Evolutionary conservation across 805 yeast species (phyloP).

Genomic region (Spathaspora sp.): DNA sequence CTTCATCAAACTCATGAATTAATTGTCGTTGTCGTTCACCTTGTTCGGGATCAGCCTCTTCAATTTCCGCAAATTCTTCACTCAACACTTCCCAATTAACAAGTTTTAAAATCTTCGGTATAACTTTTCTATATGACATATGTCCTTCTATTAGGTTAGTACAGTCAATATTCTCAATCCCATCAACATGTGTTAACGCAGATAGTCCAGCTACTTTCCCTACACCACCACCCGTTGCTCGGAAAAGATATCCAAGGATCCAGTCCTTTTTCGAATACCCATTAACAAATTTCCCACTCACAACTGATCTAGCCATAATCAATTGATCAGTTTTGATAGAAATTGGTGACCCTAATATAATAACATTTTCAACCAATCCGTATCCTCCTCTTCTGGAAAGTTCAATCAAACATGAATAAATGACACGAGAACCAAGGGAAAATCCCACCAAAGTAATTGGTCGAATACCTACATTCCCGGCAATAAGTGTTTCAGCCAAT

Average conservation of each 20-base stretch:
- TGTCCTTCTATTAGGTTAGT: conserved; percentile 89
- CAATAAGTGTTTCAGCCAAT: conserved; percentile 83
- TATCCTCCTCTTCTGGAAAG: conserved; percentile 80
- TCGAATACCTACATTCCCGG: conserved; percentile 85
- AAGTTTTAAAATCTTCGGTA: conserved; percentile 72
- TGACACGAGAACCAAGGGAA: conserved; percentile 88
- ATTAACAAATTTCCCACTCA: conserved; percentile 84
- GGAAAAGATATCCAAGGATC: conserved; percentile 90
- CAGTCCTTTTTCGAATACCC: conserved; percentile 93
- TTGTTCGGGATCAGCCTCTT: conserved; percentile 90
- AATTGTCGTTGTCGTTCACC: conserved; percentile 79
- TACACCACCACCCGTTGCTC: conserved; percentile 95
- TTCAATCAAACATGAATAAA: conserved; percentile 84
- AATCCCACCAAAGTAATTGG: conserved; percentile 93
- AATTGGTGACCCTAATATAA: conserved; percentile 82
- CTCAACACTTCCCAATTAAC: conserved; percentile 78
- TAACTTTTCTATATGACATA: conserved; percentile 93
- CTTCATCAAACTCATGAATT: conserved; percentile 82
- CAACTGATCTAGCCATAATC: conserved; percentile 75
- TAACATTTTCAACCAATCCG: conserved; percentile 87
- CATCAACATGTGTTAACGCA: conserved; percentile 57
- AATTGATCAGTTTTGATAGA: conserved; percentile 77
- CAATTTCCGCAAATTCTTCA: conserved; percentile 93
- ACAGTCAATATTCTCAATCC: conserved; percentile 82
- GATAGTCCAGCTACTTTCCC: conserved; percentile 89